These are phyloP conservation scores for Metschnikowia baotianmanensis DNA, from an alignment of 805 yeast species.

Conservation along the genomic window DNA sequence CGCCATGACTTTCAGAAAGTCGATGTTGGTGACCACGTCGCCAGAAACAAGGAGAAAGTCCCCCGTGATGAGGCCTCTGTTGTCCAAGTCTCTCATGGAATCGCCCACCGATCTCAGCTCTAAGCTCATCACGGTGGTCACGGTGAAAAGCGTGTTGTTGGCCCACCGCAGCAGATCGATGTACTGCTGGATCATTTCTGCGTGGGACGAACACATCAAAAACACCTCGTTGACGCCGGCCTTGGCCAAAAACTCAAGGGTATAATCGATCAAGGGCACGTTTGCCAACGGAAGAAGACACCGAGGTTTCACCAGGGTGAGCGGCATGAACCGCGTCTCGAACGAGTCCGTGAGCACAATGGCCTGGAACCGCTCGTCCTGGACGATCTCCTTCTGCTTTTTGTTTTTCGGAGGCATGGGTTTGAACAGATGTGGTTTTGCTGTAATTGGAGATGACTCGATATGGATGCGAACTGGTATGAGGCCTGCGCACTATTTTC, in stretches of 20 bases:
- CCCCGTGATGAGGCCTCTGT: constrained; percentile 82
- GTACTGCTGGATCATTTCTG: constrained; percentile 81
- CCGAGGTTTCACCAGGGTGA: constrained; percentile 81
- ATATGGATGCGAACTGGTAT: too few species aligned
- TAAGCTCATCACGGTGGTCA: constrained; percentile 75
- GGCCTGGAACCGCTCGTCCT: constrained; percentile 83
- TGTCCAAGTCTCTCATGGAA: constrained; percentile 93
- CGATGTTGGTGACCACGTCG: constrained; percentile 92
- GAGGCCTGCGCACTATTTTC: not conserved
- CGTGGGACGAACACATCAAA: constrained; percentile 86
- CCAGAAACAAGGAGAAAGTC: constrained; percentile 91
- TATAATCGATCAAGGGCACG: constrained; percentile 91
- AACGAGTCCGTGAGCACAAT: constrained; percentile 93
- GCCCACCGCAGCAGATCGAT: constrained; percentile 73
- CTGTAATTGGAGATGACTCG: too few species aligned
- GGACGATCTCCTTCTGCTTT: constrained; percentile 56
- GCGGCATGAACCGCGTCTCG: constrained; percentile 88
- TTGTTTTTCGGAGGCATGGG: constrained; percentile 47
- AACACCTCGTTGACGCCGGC: constrained; percentile 90
- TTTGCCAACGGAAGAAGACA: constrained; percentile 91
- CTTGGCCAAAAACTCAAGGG: constrained; percentile 88
- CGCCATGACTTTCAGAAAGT: constrained; percentile 67
- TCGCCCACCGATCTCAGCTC: constrained; percentile 94
- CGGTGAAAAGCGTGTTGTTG: constrained; percentile 74
- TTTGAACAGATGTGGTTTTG: not conserved